Conservation (phyloP, 352 stramenopile genomes). For the Globisporangium cystogenes region DNA sequence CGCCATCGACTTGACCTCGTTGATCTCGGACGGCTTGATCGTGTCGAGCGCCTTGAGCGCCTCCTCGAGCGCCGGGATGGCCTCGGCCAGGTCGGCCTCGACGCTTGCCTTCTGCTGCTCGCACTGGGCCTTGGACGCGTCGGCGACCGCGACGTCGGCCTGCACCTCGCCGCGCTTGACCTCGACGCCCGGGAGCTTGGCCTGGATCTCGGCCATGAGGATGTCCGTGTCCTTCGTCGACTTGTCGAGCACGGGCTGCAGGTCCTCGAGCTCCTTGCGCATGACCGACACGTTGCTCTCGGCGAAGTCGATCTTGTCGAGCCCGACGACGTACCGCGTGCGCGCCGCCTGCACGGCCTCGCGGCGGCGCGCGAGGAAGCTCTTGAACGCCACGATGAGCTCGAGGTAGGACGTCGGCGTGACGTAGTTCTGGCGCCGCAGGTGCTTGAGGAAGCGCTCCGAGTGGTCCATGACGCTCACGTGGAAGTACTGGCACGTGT, state of each 20-base stretch:
- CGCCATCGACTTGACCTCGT: slow-evolving; percentile 91
- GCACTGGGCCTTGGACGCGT: slow-evolving; percentile 86
- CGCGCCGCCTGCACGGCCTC: slow-evolving; percentile 79
- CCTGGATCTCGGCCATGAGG: slow-evolving; percentile 92
- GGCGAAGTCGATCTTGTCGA: slow-evolving; percentile 93
- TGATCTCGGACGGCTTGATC: slow-evolving; percentile 91
- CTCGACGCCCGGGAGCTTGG: slow-evolving; percentile 89
- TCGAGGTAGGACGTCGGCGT: slow-evolving; percentile 95
- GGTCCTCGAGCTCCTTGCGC: slow-evolving; percentile 91
- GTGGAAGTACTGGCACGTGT: slow-evolving; percentile 93
- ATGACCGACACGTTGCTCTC: slow-evolving; percentile 92
- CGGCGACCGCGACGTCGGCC: slow-evolving; percentile 67
- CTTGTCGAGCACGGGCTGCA: slow-evolving; percentile 91
- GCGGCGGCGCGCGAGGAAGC: slow-evolving; percentile 75
- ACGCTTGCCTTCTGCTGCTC: slow-evolving; percentile 86
- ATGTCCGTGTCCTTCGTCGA: slow-evolving; percentile 91
- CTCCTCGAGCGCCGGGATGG: slow-evolving; percentile 90
- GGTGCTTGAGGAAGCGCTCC: slow-evolving; percentile 69
- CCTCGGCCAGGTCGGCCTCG: slow-evolving; percentile 89
- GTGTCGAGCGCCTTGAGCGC: slow-evolving; percentile 91
- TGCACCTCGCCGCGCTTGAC: slow-evolving; percentile 76
- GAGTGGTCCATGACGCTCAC: slow-evolving; percentile 85
- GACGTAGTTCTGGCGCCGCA: slow-evolving; percentile 93
- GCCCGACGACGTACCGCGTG: slow-evolving; percentile 86
- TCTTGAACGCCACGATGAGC: slow-evolving; percentile 93